phyloP scores from a whole-genome alignment of 352 stramenopile species.

The Phytophthora citrophthora region DNA sequence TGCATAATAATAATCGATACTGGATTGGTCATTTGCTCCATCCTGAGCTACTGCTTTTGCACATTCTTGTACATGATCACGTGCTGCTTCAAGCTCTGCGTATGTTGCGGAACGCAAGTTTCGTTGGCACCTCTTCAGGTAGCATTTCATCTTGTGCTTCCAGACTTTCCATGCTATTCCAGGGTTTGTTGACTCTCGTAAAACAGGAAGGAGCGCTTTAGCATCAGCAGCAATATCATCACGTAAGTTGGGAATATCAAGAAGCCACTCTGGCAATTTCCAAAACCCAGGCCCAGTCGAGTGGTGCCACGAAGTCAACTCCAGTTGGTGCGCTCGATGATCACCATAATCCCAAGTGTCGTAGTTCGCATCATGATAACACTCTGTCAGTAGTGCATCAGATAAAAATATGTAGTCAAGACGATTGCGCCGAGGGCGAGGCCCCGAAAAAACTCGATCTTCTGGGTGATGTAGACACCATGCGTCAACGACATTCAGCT shows the following conservation, averaged over 20 bases:
- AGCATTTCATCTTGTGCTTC: slow-evolving; percentile 6
- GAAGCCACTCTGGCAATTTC: too few species aligned
- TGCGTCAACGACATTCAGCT: too few species aligned
- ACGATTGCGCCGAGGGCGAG: too few species aligned
- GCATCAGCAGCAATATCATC: slow-evolving; percentile 2
- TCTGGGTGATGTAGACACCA: too few species aligned
- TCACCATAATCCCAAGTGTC: too few species aligned
- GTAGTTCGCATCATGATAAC: too few species aligned
- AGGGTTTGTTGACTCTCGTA: background rate
- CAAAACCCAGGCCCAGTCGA: too few species aligned
- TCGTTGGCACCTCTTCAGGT: slow-evolving; percentile 8
- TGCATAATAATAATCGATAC: slow-evolving; percentile 5
- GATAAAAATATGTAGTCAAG: too few species aligned
- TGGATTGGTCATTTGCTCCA: background rate
- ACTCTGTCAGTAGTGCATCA: too few species aligned
- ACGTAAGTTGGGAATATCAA: background rate
- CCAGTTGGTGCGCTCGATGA: too few species aligned
- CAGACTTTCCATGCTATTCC: slow-evolving; percentile 5
- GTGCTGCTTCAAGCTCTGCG: background rate
- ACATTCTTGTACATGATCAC: slow-evolving; percentile 2
- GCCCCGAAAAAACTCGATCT: too few species aligned
- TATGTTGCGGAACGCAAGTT: background rate
- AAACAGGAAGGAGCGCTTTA: background rate
- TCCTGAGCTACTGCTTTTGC: background rate
- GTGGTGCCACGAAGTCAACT: too few species aligned